Conservation (phyloP, 495 filamentous ascomycete species). For the Hyaloscypha bicolor region DNA sequence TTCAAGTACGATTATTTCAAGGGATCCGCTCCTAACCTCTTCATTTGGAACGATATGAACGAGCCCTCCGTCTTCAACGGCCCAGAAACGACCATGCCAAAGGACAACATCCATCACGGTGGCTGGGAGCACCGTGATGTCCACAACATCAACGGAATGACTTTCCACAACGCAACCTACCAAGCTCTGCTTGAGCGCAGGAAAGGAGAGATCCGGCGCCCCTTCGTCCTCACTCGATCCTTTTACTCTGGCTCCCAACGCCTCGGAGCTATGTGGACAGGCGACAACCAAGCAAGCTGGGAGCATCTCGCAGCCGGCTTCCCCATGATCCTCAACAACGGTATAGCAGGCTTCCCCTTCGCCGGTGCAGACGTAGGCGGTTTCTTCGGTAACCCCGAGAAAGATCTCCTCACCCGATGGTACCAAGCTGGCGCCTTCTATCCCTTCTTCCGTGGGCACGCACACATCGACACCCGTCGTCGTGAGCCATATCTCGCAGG, state of each 20-base stretch:
- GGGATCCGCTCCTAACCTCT: constrained; percentile 78
- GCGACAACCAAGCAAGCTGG: constrained; percentile 94
- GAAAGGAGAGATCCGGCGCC: constrained; percentile 74
- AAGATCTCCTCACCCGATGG: constrained; percentile 90
- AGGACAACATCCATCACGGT: constrained; percentile 89
- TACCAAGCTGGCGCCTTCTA: constrained; percentile 98
- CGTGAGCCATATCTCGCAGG: constrained; percentile 90
- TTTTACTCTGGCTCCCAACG: constrained; percentile 92
- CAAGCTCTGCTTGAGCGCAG: constrained; percentile 79
- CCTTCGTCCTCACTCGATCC: constrained; percentile 89
- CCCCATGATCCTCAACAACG: constrained; percentile 91
- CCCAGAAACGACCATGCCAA: constrained; percentile 96
- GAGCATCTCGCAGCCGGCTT: constrained; percentile 82
- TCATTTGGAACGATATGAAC: constrained; percentile 99
- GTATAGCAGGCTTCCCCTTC: constrained; percentile 92
- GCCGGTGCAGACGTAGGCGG: constrained; percentile 95
- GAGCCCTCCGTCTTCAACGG: constrained; percentile 99
- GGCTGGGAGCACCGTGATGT: constrained; percentile 97
- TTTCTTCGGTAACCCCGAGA: constrained; percentile 95
- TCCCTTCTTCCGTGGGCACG: constrained; percentile 97
- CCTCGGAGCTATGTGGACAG: constrained; percentile 95
- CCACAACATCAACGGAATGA: constrained; percentile 93
- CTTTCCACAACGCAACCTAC: constrained; percentile 90
- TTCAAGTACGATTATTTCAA: constrained; percentile 88
- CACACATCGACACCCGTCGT: constrained; percentile 92